These are phyloP conservation scores for Hypomontagnella monticulosa DNA, from an alignment of 495 filamentous ascomycete genomes.

Conservation along the genomic window DNA sequence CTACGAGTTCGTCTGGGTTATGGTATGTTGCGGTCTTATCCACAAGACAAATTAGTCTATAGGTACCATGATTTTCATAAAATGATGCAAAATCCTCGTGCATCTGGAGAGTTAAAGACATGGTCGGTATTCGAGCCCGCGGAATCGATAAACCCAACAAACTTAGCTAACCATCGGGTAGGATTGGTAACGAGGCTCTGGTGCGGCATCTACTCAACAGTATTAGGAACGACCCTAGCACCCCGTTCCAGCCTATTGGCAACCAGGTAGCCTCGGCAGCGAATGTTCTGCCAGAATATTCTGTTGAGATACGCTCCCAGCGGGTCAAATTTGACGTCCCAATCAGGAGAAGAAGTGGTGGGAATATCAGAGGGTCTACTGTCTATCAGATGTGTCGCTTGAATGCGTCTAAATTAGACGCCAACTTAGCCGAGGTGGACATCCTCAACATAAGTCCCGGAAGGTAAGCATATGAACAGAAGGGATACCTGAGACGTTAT, in stretches of 20 bases:
- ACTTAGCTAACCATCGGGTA: constrained; percentile 22
- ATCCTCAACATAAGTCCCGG: constrained; percentile 51
- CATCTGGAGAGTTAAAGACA: constrained; percentile 47
- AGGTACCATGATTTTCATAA: constrained; percentile 60
- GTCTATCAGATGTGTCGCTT: constrained; percentile 10
- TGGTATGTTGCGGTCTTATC: constrained; percentile 59
- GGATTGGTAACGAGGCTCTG: constrained; percentile 35
- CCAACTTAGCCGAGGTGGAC: constrained; percentile 43
- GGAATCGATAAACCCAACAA: neutral
- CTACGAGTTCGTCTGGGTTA: constrained; percentile 69
- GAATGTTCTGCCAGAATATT: constrained; percentile 35
- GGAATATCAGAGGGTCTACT: neutral
- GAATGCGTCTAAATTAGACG: constrained; percentile 5
- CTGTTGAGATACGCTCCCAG: constrained; percentile 31
- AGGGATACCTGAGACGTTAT: neutral
- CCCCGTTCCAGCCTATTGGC: constrained; percentile 38
- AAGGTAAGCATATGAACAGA: constrained; percentile 44
- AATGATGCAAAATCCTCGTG: constrained; percentile 53
- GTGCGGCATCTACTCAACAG: constrained; percentile 39
- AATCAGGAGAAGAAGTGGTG: constrained; percentile 13
- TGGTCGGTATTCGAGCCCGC: constrained; percentile 41
- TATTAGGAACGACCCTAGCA: constrained; percentile 27
- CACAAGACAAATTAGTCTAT: constrained; percentile 48
- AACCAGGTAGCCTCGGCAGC: constrained; percentile 34
- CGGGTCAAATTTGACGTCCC: constrained; percentile 22